Evolutionary conservation across 2,329 filamentous ascomycete species (phyloP), one percentile per base, ranked within the genome.

Genomic region (Sclerotinia glacialis): DNA sequence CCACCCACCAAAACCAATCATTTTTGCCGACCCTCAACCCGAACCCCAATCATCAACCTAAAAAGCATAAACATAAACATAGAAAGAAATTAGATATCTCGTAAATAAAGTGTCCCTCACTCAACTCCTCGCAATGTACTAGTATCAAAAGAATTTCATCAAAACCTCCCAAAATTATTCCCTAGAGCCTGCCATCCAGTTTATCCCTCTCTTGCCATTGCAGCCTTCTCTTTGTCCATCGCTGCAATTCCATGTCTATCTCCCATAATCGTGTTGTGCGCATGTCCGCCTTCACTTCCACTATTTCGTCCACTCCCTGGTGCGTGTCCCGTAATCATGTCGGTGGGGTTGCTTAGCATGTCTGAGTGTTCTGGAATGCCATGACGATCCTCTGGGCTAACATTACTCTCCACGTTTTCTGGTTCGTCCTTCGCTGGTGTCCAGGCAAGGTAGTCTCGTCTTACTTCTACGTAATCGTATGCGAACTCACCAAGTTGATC

Each of bases 401-500:
- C 82, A 68, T 87, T 85, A 69, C 84, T 80, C 67, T 82, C 78
- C 60, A 83, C 82, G 67, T 72, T 73, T 68, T 72, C 70, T 34
- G 86, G 89, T 72, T 90, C 86, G 69, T 81, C 83, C 75, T 89
- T 89, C 44, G 89, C 87, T 0, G 91, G 91, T 40, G 90, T 93
- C 91, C 91, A 95, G 67, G 91, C 91, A 49, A 95, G 86, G 82
- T 93, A 95, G 79, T 95, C 91, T 74, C 91, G 87, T 76, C 91
- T 89, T 67, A 94, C 90, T 83, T 95, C 91, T 71, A 95, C 91
- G 78, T 94, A 95, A 78, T 95, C 91, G 82, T 94, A 94, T 16
- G 91, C 91, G 76, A 94, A 95, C 79, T 95, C 91, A 78, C 91
- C 91, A 73, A 94, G 90, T 80, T 95, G 91, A 79, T 94, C 91